Base-by-base conservation (phyloP, 345 rosid species). In the Salix purpurea region DNA sequence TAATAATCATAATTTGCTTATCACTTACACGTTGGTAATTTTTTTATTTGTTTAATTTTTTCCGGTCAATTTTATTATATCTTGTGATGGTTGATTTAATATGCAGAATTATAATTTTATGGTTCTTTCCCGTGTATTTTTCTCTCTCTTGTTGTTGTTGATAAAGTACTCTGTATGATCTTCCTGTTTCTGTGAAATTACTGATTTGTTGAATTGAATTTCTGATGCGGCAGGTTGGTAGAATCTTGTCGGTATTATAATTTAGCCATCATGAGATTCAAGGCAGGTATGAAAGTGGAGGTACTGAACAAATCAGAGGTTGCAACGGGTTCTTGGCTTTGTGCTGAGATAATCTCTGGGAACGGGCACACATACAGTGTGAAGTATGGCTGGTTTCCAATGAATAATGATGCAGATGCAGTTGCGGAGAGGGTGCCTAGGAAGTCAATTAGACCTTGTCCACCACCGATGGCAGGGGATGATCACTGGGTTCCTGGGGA, bases 231-330 rank as follows among this genome's bases (percentile, higher is more conserved):
- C 42, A 77, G 80, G 32, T 65, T 50, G 67, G 58, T 65, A 71
- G 52, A n/a, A n/a, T 71, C 14, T 26, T 71, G 58, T 6, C 1
- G 9, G 6, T 71, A 15, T 13, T 54, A 21, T 21, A 56, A 39
- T 58, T 19, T 44, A 67, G 74, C 14, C 56, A 73, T 74, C 70
- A 92, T 90, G 94, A 88, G 90, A 82, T 85, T 90, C 83, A 88
- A 74, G 77, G 89, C 83, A 79, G 93, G 93, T 14, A 83, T 72
- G 42, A 85, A 78, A 72, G 89, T 93, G 69, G 97, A 93, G 86
- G 89, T 91, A 4, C 78, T 86, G 61, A 87, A 82, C 78, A 76
- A 37, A 71, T 76, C 83, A 23, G 91, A 86, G 73, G 81, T 76
- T 21, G 58, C 89, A 1, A 78, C 82, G 10, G 92, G 92, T 12